Percentiles rank a stretch among this genome's conserved stretches.
These are phyloP conservation scores for Jackrogersella minutella DNA, from an alignment of 495 filamentous ascomycete genomes.

Conservation along the genomic window DNA sequence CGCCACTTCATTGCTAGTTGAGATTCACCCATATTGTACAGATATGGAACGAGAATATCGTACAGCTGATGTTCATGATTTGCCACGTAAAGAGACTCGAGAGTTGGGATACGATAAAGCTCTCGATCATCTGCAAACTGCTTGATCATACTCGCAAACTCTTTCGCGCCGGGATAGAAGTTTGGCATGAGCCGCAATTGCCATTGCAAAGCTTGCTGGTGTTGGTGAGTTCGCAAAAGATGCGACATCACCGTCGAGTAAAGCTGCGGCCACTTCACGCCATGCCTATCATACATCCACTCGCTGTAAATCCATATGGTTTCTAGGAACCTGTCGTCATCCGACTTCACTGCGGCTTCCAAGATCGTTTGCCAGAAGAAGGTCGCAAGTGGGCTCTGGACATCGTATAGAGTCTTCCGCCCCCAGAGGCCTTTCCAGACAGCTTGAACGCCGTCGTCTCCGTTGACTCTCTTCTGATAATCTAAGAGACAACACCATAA, in stretches of 20 bases:
- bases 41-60: constrained; percentile 63
- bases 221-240: constrained; percentile 46
- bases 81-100: constrained; percentile 59
- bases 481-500: constrained; percentile 73
- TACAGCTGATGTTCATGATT: constrained; percentile 66
- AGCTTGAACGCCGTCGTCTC: constrained; percentile 59
- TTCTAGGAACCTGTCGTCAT: constrained; percentile 53
- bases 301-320: constrained; percentile 65
- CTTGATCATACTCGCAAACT: constrained; percentile 46
- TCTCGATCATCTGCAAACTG: constrained; percentile 42
- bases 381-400: constrained; percentile 40
- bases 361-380: constrained; percentile 71
- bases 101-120: constrained; percentile 37
- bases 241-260: constrained; percentile 46
- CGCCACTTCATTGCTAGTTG: constrained; percentile 69
- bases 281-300: constrained; percentile 56
- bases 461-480: constrained; percentile 67
- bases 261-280: constrained; percentile 58
- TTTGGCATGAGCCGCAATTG: constrained; percentile 47
- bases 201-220: constrained; percentile 47
- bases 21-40: constrained; percentile 59
- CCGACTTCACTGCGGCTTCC: constrained; percentile 48
- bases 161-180: constrained; percentile 43
- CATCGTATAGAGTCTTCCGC: constrained; percentile 41
- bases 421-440: constrained; percentile 47